Percentiles rank a stretch among this genome's conserved stretches.
phyloP scores from a whole-genome alignment of 139 green algal genomes.

The Microglena sp. region DNA sequence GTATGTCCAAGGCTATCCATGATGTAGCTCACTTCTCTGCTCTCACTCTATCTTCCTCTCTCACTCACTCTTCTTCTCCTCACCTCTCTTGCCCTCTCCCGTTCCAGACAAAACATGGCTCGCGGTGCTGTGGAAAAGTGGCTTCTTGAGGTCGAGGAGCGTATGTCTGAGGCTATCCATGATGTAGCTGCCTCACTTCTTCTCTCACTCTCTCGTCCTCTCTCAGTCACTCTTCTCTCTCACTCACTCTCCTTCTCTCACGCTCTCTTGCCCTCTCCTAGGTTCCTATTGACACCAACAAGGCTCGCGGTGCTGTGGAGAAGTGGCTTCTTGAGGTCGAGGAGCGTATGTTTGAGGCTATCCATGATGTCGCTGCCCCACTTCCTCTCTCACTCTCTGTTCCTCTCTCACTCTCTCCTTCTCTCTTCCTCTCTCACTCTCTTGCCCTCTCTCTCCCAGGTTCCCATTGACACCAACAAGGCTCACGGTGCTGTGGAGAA shows the following conservation, averaged over 20 bases:
- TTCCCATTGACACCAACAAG: too few relatives aligned
- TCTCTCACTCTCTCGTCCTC: too few relatives aligned
- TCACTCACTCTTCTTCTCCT: neutral
- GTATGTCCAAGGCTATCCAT: conserved; percentile 50
- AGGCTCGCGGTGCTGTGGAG: conserved; percentile 61
- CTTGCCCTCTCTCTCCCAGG: too few relatives aligned
- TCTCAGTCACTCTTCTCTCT: too few relatives aligned
- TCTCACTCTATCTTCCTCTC: neutral
- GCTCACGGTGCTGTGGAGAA: conserved; percentile 65
- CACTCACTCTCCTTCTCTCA: too few relatives aligned
- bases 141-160: conserved; percentile 61
- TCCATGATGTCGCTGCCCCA: conserved; percentile 37
- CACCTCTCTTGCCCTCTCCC: too few relatives aligned
- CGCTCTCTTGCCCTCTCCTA: too few relatives aligned
- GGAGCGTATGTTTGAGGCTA: conserved; percentile 54
- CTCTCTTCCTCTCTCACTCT: too few relatives aligned
- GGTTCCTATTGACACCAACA: conserved; percentile 31
- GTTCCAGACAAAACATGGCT: too few relatives aligned
- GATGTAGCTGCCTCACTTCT: too few relatives aligned
- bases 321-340: conserved; percentile 70
- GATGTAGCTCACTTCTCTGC: conserved; percentile 15
- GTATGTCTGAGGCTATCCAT: conserved; percentile 60
- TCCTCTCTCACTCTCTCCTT: neutral
- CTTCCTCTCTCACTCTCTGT: neutral
- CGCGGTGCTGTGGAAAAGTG: conserved; percentile 70